Evolutionary conservation across 192 early-diverging fungal genomes (phyloP).

Genomic region (Phycomyces nitens): DNA sequence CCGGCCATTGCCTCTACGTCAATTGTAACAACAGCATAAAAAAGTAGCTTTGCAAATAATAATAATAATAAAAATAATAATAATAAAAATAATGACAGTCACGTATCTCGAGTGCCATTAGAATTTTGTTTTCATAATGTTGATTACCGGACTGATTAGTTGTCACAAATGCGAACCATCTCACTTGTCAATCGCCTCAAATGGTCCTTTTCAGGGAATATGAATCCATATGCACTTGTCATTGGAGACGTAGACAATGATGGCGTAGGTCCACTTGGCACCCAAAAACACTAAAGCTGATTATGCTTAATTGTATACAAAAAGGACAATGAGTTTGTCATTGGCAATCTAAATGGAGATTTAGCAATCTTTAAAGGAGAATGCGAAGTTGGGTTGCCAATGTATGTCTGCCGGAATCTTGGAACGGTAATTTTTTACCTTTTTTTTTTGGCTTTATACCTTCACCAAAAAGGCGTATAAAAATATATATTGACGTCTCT

Average conservation of each 20-base stretch:
- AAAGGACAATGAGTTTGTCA: slow-evolving; percentile 59
- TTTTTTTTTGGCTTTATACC: too few relatives aligned
- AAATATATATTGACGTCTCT: too few relatives aligned
- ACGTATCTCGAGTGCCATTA: too few relatives aligned
- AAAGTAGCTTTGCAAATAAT: too few relatives aligned
- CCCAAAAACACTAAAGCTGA: background rate
- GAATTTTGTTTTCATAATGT: too few relatives aligned
- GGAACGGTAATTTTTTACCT: slow-evolving; percentile 60
- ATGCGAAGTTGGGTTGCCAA: slow-evolving; percentile 37
- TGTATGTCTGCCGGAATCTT: slow-evolving; percentile 44
- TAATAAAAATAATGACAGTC: too few relatives aligned
- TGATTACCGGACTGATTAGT: too few relatives aligned
- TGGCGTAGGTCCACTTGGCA: slow-evolving; percentile 34
- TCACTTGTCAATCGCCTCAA: slow-evolving; percentile 51
- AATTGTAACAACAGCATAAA: too few relatives aligned
- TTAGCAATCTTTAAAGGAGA: slow-evolving; percentile 56
- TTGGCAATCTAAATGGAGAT: slow-evolving; percentile 56
- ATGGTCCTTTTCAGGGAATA: slow-evolving; percentile 55
- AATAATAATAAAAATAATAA: too few relatives aligned
- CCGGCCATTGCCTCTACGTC: too few relatives aligned
- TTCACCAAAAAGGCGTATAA: too few relatives aligned
- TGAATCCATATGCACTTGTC: slow-evolving; percentile 55
- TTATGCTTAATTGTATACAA: background rate
- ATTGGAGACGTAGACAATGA: slow-evolving; percentile 57
- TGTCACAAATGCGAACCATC: slow-evolving; percentile 37